phyloP scores from a whole-genome alignment of 441 rosid genomes.

The Omphalea diandra region DNA sequence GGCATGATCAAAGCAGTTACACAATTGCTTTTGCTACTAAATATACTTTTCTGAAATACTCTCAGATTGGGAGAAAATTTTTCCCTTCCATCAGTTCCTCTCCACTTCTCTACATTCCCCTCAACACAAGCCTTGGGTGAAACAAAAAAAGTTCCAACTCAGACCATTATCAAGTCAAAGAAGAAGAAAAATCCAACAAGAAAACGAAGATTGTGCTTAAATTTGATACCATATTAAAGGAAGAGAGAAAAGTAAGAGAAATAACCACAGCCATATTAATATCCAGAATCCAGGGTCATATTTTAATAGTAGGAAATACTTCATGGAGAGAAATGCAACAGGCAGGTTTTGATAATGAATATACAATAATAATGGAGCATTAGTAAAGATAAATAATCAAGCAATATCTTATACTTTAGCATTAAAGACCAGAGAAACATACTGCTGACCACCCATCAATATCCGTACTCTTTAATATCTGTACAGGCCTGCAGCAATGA shows the following conservation, averaged over 20 bases:
- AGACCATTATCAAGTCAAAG: not conserved
- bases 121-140: not conserved
- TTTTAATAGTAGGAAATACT: not conserved
- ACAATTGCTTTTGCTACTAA: not conserved
- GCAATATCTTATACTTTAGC: not conserved
- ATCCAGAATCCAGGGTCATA: not conserved
- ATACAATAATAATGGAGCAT: not conserved
- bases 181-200: not conserved
- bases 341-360: not conserved
- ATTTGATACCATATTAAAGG: not conserved
- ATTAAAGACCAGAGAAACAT: constrained; percentile 31
- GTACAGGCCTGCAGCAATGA: constrained; percentile 83
- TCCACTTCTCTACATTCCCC: not conserved
- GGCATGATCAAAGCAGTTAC: not conserved
- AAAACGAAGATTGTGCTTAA: not conserved
- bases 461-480: constrained; percentile 81
- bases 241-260: not conserved
- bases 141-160: not conserved
- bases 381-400: not conserved
- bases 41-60: not conserved
- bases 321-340: not conserved
- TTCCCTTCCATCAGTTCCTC: not conserved
- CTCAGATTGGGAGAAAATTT: not conserved
- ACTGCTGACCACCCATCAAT: constrained; percentile 97
- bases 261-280: constrained; percentile 1